phyloP scores from a whole-genome alignment of 2,329 filamentous ascomycete species.

The Dothistroma pini region DNA sequence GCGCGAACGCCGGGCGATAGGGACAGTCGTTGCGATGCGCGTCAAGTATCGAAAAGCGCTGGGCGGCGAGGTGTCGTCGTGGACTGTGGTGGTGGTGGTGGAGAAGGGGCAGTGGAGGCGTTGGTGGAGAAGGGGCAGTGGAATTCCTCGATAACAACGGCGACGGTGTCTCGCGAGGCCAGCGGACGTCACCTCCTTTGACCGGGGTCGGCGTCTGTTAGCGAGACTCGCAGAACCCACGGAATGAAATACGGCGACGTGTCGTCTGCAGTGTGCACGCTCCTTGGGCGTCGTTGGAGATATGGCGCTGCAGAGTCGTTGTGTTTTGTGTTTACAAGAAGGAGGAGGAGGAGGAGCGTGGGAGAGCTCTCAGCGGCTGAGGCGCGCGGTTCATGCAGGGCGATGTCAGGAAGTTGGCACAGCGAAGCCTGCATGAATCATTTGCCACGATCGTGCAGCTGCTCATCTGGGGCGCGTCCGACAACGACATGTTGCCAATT shows the following conservation, averaged over 20 bases:
- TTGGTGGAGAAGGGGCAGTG: neutral
- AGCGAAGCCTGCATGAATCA: neutral
- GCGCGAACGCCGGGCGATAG: constrained; percentile 1
- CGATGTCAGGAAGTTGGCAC: neutral
- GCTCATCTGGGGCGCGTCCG: neutral
- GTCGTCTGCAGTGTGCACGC: no score
- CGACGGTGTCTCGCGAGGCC: neutral
- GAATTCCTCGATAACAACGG: neutral
- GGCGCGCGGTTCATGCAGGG: neutral
- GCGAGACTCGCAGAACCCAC: no score
- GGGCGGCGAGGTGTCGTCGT: neutral
- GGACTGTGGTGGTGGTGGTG: neutral
- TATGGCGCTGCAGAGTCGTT: no score
- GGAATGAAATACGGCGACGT: no score
- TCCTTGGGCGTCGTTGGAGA: no score
- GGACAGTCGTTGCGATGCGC: constrained; percentile 1
- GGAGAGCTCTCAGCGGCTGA: no score
- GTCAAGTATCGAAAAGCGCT: neutral
- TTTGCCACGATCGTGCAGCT: neutral
- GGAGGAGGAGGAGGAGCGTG: no score
- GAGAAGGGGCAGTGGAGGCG: neutral
- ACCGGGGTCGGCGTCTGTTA: no score
- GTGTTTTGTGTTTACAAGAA: no score
- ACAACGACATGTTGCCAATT: neutral
- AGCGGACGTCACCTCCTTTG: no score